Evolutionary conservation across 805 yeast species (phyloP), one percentile per base, ranked within the genome.

Genomic region (Torulaspora maleeae): DNA sequence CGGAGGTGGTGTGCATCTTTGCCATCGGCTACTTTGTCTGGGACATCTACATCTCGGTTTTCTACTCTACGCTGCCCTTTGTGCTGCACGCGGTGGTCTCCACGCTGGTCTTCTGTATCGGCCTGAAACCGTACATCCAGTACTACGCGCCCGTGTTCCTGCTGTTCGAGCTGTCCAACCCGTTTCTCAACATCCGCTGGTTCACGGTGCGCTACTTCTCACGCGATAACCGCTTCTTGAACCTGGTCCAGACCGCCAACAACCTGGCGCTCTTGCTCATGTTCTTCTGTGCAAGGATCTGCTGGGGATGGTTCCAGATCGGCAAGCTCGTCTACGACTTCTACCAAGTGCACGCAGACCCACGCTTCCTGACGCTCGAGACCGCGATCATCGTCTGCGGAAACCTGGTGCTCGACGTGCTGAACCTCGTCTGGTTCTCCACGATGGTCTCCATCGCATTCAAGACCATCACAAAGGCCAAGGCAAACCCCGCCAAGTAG

Each of bases 141-240:
- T 87, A 89, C 51, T 81, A 80, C 71, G 78, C 85, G 15, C 90
- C 95, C 2, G 78, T 80, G 8, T 89, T 89, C 61, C 72, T 90
- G 56, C 64, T 85, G 53, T 89, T 85, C 66, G 97, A 89, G 69
- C 73, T 83, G 45, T 83, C 93, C 33, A 86, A 95, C 12, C 96
- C 96, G 11, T 88, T 88, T 64, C 86, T 89, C 50, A 90, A 89
- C 66, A 61, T 86, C 54, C 82, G 91, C 67, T 89, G 96, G 95
- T 87, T 84, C 64, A 80, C 86, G 15, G 50, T 55, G 37, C 59
- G 64, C 40, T 64, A 53, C 36, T 44, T 53, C 25, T 60, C 60
- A 19, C 50, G 47, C 15, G 38, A 36, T 11, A 55, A 46, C 9
- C 51, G 44, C 12, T 1, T 55, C 12, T 91, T 95, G 2, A 74